Evolutionary conservation across 139 green algal species (phyloP).

Genomic region (Raphidocelis subcapitata): DNA sequence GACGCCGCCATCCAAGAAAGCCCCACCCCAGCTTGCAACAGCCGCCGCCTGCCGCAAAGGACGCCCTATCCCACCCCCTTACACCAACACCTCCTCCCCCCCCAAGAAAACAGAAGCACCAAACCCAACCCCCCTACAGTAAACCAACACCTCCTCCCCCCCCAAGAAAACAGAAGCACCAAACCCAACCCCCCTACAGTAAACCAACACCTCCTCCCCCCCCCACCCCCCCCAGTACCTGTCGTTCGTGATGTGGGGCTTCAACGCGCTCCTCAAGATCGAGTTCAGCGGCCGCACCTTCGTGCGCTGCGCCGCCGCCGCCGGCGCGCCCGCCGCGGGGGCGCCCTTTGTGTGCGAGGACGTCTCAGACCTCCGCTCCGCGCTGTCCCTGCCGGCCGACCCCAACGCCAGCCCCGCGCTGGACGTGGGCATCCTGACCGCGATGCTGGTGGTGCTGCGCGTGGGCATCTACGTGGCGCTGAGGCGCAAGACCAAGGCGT

Average conservation of each 20-base stretch:
- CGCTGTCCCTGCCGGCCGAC: conserved; percentile 32
- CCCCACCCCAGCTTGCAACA: too few relatives aligned
- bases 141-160: too few relatives aligned
- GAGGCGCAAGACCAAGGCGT: conserved; percentile 43
- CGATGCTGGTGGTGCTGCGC: conserved; percentile 51
- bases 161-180: not conserved
- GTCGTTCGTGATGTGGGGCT: conserved; percentile 69
- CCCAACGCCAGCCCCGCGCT: conserved; percentile 16
- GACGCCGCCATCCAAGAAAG: too few relatives aligned
- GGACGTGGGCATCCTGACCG: conserved; percentile 46
- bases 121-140: too few relatives aligned
- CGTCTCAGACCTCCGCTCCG: conserved; percentile 25
- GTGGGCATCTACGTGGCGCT: conserved; percentile 48
- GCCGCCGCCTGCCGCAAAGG: too few relatives aligned
- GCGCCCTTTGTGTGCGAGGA: conserved; percentile 13
- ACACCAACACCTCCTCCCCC: too few relatives aligned
- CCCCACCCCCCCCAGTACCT: conserved; percentile 34
- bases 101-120: not conserved
- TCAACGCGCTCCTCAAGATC: conserved; percentile 51
- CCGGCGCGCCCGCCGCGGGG: not conserved
- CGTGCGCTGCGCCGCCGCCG: not conserved
- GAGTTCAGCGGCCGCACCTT: conserved; percentile 21
- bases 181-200: not conserved
- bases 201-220: not conserved
- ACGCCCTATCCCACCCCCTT: too few relatives aligned